Evolutionary conservation across 1,284 basidiomycete genomes (phyloP), one percentile per base, ranked within the genome.

Genomic region (Pseudomicrostroma phylloplanum): DNA sequence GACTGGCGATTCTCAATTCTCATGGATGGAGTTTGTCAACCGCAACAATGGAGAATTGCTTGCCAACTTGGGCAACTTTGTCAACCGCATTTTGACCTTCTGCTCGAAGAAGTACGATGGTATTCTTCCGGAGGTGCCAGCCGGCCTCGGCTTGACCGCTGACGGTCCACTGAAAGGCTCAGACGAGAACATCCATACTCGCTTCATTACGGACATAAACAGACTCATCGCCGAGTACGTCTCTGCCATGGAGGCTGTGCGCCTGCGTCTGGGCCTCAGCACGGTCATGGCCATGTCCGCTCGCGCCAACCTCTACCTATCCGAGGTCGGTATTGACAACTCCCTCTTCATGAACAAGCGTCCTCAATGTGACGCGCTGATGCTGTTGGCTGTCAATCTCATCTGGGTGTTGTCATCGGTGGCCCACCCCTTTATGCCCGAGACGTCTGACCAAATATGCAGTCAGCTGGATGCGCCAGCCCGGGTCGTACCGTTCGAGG

Each of bases 51-150:
- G 89, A 68, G 86, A 97, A 72, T 82, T 99, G 46, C 82, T 98
- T 68, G 94, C 96, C 80, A 99, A 98, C 82, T 88, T 98, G 68
- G 94, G 94, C 61, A 98, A 99, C 83, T 98, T 97, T 80, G 90
- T 97, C 70, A 99, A 99, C 81, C 90, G 94, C 55, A 85, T 86
- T 15, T 83, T 97, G 78, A 96, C 96, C 80, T 98, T 98, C 76
- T 85, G 92, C 57, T 25, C 19, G 19, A 89, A 91, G 41, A 92
- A 93, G 79, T 96, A 90, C 80, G 85, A 88, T 64, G 83, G 89
- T 51, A 80, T 88, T 55, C 83, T 97, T 25, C 93, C 12, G 1
- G 65, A 60, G 41, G 60, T 76, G 23, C 73, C 72, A 8, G 58
- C 64, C 11, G 70, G 66, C 57, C 66, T 66, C 56, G 71, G 68